Conservation (phyloP, 805 yeast species). For the Tetrapisispora namnaoensis region DNA sequence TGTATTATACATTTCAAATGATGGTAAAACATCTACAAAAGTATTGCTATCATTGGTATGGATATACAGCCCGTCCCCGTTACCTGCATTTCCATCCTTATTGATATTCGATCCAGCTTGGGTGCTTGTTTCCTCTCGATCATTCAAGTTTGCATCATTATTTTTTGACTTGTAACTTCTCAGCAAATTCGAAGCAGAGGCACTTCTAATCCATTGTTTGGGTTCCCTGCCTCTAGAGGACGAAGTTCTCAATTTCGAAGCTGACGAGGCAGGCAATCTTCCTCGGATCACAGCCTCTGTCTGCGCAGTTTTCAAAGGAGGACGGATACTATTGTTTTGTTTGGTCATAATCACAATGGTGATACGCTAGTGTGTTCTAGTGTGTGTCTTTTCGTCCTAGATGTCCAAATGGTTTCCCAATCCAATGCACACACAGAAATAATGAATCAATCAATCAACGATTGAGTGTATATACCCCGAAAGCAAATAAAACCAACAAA, state of each 20-base stretch:
- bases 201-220: slow-evolving; percentile 15
- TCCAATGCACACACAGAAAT: too few relatives aligned
- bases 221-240: neutral
- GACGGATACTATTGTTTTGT: neutral
- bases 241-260: slow-evolving; percentile 1
- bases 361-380: neutral
- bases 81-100: neutral
- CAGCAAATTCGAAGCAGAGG: slow-evolving; percentile 16
- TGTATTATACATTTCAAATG: slow-evolving; percentile 57
- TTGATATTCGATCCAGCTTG: neutral
- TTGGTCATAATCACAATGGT: neutral
- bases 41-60: slow-evolving; percentile 7
- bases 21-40: slow-evolving; percentile 49
- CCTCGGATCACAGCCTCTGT: slow-evolving; percentile 4
- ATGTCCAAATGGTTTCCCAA: neutral
- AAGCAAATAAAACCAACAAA: too few relatives aligned
- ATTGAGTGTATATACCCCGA: too few relatives aligned
- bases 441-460: too few relatives aligned
- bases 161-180: slow-evolving; percentile 1
- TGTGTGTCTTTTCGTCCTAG: neutral
- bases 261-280: neutral
- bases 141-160: neutral
- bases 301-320: slow-evolving; percentile 1
- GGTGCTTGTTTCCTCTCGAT: neutral
- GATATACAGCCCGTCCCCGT: neutral